Percentiles rank a stretch among this genome's conserved stretches.
These are phyloP conservation scores for Triticum aestivum DNA, from an alignment of 176 grass and related monocot species.

Conservation along the genomic window IWGSC_CS_RefSeq_v2.1 NC_057808.1:442431245-442431744, in stretches of 20 bases:
- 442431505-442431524: neutral
- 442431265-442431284: neutral
- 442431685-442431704: constrained; percentile 74
- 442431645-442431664: constrained; percentile 1
- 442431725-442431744: constrained; percentile 48
- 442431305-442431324: neutral
- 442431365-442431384: constrained; percentile 38
- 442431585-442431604: neutral
- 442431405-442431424: constrained; percentile 73
- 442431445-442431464: constrained; percentile 96
- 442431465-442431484: constrained; percentile 41
- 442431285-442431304: neutral
- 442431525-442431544: too few relatives aligned
- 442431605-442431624: neutral
- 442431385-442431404: constrained; percentile 95
- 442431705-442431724: constrained; percentile 96
- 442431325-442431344: constrained; percentile 5
- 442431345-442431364: neutral
- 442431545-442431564: neutral
- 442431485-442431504: constrained; percentile 44
- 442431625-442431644: neutral
- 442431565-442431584: constrained; percentile 28
- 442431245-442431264: neutral
- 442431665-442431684: constrained; percentile 30
- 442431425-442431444: constrained; percentile 85